Evolutionary conservation across 352 stramenopile species (phyloP).

Genomic region (Saprolegnia diclina): DNA sequence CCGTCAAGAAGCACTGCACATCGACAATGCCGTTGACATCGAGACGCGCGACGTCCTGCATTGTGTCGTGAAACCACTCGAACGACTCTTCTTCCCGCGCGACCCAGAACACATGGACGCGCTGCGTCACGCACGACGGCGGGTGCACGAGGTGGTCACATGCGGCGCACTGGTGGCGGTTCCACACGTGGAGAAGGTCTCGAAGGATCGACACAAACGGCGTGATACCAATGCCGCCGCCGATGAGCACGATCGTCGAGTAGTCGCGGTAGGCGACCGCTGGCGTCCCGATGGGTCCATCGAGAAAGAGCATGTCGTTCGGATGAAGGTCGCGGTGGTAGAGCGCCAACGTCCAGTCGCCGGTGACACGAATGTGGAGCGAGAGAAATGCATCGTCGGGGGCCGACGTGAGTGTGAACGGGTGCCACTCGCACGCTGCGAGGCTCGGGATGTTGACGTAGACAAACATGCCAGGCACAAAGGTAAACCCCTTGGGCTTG

Average conservation of each 20-base stretch:
- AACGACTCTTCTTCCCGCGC: slow-evolving; percentile 68
- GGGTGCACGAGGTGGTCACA: slow-evolving; percentile 52
- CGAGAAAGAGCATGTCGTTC: slow-evolving; percentile 42
- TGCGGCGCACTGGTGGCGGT: slow-evolving; percentile 43
- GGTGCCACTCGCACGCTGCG: slow-evolving; percentile 36
- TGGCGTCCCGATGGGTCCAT: slow-evolving; percentile 52
- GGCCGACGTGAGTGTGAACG: slow-evolving; percentile 39
- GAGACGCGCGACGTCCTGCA: slow-evolving; percentile 28
- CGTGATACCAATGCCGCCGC: slow-evolving; percentile 61
- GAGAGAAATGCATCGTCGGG: slow-evolving; percentile 30
- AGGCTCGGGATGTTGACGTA: slow-evolving; percentile 36
- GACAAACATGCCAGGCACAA: slow-evolving; percentile 21
- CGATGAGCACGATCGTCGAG: slow-evolving; percentile 50
- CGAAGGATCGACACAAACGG: slow-evolving; percentile 64
- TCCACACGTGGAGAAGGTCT: slow-evolving; percentile 63
- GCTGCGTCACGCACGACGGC: slow-evolving; percentile 55
- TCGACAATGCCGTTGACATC: neutral
- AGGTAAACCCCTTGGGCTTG: slow-evolving; percentile 43
- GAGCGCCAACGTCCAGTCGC: slow-evolving; percentile 22
- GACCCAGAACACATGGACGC: slow-evolving; percentile 83
- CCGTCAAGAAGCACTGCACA: neutral
- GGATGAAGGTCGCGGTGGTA: slow-evolving; percentile 29
- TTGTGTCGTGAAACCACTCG: slow-evolving; percentile 71
- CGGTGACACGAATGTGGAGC: slow-evolving; percentile 26
- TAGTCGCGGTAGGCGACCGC: slow-evolving; percentile 52